Percentiles rank a stretch among this genome's conserved stretches.
Evolutionary conservation across 768 basidiomycete species (phyloP).

Genomic region (Lactarius trivialis): DNA sequence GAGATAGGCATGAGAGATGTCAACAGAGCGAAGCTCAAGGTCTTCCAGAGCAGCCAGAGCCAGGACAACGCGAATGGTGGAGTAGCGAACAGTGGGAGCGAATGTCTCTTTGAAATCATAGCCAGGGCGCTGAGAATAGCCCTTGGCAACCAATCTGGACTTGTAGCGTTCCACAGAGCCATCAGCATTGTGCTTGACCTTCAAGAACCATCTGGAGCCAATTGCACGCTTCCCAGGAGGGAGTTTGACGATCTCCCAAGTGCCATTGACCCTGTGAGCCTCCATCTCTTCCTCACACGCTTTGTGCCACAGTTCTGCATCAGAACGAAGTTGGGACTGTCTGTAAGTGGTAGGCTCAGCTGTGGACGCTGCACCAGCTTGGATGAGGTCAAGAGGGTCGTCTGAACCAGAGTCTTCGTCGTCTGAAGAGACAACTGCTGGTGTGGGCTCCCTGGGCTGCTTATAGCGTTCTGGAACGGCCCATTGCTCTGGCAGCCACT

Average conservation of each 20-base stretch:
- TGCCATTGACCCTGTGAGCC: background rate
- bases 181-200: too few species aligned
- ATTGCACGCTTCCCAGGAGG: background rate
- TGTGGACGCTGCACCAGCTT: background rate
- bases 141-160: background rate
- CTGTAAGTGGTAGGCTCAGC: background rate
- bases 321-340: background rate
- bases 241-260: background rate
- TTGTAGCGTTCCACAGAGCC: too few species aligned
- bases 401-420: background rate
- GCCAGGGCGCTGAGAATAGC: background rate
- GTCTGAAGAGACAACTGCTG: background rate
- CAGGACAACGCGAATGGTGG: background rate
- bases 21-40: background rate
- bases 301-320: background rate
- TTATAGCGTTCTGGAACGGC: background rate
- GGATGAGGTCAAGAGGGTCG: background rate
- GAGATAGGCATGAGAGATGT: background rate
- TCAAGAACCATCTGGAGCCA: constrained; percentile 3
- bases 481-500: background rate
- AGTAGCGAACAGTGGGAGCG: background rate
- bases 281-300: constrained; percentile 1
- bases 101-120: background rate
- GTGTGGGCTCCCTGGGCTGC: background rate
- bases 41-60: background rate